phyloP scores from a whole-genome alignment of 2,329 filamentous ascomycete genomes.

The Apiospora aurea region DNA sequence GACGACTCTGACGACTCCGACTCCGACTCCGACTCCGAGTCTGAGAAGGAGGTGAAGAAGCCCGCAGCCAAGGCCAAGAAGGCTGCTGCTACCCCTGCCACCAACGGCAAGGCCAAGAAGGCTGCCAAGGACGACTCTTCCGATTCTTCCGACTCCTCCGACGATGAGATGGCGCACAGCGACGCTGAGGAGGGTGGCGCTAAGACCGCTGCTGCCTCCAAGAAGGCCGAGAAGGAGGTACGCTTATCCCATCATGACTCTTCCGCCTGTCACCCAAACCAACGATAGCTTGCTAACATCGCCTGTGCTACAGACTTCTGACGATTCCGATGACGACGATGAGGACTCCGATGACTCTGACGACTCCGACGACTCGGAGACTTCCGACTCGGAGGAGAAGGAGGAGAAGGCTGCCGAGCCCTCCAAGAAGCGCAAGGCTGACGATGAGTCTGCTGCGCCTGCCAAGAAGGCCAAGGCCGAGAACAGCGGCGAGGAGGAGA shows the following conservation, averaged over 20 bases:
- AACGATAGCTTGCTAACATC: conserved; percentile 20
- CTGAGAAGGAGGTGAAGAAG: conserved; percentile 42
- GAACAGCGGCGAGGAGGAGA: conserved; percentile 46
- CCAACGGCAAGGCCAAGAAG: conserved; percentile 44
- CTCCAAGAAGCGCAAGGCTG: conserved; percentile 73
- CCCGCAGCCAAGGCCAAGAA: conserved; percentile 42
- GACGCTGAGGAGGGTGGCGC: conserved; percentile 36
- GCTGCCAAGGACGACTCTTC: conserved; percentile 42
- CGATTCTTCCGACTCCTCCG: conserved; percentile 45
- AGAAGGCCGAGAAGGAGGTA: conserved; percentile 34
- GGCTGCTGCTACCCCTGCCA: conserved; percentile 33
- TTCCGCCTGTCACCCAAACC: neutral
- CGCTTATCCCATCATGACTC: neutral
- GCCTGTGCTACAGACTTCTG: conserved; percentile 32
- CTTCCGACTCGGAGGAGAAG: conserved; percentile 44
- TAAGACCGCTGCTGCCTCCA: conserved; percentile 38
- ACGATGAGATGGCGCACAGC: conserved; percentile 36
- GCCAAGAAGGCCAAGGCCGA: conserved; percentile 75
- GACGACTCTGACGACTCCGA: conserved; percentile 44
- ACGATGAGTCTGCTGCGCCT: conserved; percentile 55
- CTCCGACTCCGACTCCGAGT: conserved; percentile 38
- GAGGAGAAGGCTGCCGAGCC: conserved; percentile 50
- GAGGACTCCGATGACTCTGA: conserved; percentile 40
- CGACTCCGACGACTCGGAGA: conserved; percentile 42
- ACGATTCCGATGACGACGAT: conserved; percentile 38